Evolutionary conservation across 2,329 filamentous ascomycete species (phyloP), one percentile per base, ranked within the genome.

Genomic region (Cadophora malorum): DNA sequence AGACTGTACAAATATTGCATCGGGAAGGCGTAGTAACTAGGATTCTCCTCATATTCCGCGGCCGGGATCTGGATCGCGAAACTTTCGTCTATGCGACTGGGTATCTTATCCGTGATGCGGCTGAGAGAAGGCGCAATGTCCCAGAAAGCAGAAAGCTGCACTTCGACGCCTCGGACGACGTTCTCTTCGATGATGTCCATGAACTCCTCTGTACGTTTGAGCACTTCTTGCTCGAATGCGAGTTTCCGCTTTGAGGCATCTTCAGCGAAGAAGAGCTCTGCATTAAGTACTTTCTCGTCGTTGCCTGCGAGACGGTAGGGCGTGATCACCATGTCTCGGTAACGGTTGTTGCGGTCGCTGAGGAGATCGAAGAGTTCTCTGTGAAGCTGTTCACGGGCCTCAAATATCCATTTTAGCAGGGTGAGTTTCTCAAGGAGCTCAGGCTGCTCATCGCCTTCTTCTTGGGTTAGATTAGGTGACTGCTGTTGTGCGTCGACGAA

Each of bases 81-180:
- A 19, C 21, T 41, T 16, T 47, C 59, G 10, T 66, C 63, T 8
- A 64, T 63, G 21, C 74, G n/a, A 84, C 80, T 1, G 0, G 94
- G 94, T 25, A 97, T 90, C 74, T 91, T 91, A 68, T 97, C 92
- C 12, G 97, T 85, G 58, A 98, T 83, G 19, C 89, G 85, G 31
- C 91, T 85, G 0, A 99, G 85, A 3, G 90, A 89, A 2, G 96
- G 96, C 1, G 94, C 95, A 75, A 98, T 97, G 77, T 99, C 96
- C 96, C 96, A 99, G 79, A 98, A 99, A 0, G 95, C 94, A 10
- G 91, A 94, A 2, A 97, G 86, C 80, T 98, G 96, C 65, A 93
- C 88, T 78, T 97, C 94, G 12, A 98, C 93, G 19, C 95, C 96
- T 10, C 92, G 89, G 23, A 90, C 89, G 25, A 97, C 94, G 65